Conservation (phyloP, 768 basidiomycete genomes). For the Tylopilus vinaceipallidus region DNA sequence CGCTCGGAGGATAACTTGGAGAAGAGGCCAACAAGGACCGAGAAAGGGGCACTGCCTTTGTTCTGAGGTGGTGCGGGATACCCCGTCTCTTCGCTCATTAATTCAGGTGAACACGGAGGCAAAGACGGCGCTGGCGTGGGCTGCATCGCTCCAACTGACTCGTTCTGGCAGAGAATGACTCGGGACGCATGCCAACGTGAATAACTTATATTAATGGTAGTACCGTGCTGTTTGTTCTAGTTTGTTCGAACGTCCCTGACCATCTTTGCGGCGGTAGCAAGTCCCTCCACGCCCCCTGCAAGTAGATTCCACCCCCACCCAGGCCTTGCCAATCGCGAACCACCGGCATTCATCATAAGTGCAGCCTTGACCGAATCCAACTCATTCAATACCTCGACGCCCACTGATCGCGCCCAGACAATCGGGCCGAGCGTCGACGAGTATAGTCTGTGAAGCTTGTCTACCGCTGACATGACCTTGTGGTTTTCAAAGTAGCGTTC, state of each 20-base stretch:
- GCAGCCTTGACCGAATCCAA: constrained; percentile 77
- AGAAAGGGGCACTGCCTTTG: constrained; percentile 66
- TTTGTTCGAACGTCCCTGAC: constrained; percentile 26
- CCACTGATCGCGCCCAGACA: constrained; percentile 85
- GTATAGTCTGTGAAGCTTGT: constrained; percentile 91
- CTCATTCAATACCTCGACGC: constrained; percentile 91
- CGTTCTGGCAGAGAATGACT: background rate
- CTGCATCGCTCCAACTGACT: constrained; percentile 49
- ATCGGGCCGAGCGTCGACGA: constrained; percentile 60
- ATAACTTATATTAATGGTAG: too few species aligned
- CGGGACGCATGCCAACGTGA: background rate
- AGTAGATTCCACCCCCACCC: constrained; percentile 33
- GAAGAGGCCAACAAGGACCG: constrained; percentile 67
- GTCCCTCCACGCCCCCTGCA: constrained; percentile 45
- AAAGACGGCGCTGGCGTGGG: constrained; percentile 67
- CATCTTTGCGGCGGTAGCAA: constrained; percentile 35
- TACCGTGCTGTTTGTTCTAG: constrained; percentile 24
- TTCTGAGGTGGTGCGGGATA: constrained; percentile 65
- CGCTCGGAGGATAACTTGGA: constrained; percentile 69
- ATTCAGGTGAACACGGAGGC: constrained; percentile 46
- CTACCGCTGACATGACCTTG: constrained; percentile 75
- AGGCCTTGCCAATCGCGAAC: constrained; percentile 27
- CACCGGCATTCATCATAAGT: constrained; percentile 80
- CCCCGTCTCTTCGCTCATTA: constrained; percentile 21
- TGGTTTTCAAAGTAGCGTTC: constrained; percentile 88